phyloP scores from a whole-genome alignment of 2,329 filamentous ascomycete species.

The Colletotrichum sp. region DNA sequence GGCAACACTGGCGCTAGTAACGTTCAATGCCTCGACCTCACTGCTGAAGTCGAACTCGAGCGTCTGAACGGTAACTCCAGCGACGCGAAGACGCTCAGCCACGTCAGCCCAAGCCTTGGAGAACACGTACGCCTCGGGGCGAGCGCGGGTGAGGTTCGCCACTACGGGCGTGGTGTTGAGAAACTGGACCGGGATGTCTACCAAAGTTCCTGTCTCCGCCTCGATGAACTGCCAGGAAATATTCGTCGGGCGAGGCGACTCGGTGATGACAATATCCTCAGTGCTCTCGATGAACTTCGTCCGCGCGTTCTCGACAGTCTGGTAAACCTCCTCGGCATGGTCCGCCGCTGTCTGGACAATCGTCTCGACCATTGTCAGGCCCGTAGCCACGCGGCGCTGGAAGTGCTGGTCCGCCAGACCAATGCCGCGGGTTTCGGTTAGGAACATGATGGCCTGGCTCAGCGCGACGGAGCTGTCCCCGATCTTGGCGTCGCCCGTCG shows the following conservation, averaged over 20 bases:
- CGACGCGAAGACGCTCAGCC: slow-evolving; percentile 27
- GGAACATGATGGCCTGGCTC: slow-evolving; percentile 32
- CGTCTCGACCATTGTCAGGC: slow-evolving; percentile 28
- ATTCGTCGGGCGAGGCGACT: slow-evolving; percentile 24
- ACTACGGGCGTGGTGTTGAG: slow-evolving; percentile 30
- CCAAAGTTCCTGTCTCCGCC: slow-evolving; percentile 27
- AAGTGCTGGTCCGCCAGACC: slow-evolving; percentile 33
- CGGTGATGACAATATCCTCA: slow-evolving; percentile 33
- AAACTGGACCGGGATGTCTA: slow-evolving; percentile 30
- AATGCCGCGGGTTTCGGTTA: slow-evolving; percentile 35
- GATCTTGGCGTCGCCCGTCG: slow-evolving; percentile 31
- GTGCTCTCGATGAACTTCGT: slow-evolving; percentile 29
- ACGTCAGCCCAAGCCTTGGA: slow-evolving; percentile 31
- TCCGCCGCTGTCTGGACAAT: slow-evolving; percentile 33
- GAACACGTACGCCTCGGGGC: slow-evolving; percentile 33
- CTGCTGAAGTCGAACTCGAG: slow-evolving; percentile 26
- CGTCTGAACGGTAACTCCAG: slow-evolving; percentile 29
- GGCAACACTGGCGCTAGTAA: slow-evolving; percentile 25
- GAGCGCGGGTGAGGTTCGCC: slow-evolving; percentile 32
- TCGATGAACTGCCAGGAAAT: slow-evolving; percentile 30
- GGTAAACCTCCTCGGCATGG: slow-evolving; percentile 28
- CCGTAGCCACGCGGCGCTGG: slow-evolving; percentile 31
- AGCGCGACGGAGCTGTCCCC: slow-evolving; percentile 33
- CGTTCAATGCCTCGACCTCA: slow-evolving; percentile 31
- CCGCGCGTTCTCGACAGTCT: slow-evolving; percentile 28